Evolutionary conservation across 2,329 filamentous ascomycete species (phyloP).

Genomic region (Aspergillus puulaauensis): DNA sequence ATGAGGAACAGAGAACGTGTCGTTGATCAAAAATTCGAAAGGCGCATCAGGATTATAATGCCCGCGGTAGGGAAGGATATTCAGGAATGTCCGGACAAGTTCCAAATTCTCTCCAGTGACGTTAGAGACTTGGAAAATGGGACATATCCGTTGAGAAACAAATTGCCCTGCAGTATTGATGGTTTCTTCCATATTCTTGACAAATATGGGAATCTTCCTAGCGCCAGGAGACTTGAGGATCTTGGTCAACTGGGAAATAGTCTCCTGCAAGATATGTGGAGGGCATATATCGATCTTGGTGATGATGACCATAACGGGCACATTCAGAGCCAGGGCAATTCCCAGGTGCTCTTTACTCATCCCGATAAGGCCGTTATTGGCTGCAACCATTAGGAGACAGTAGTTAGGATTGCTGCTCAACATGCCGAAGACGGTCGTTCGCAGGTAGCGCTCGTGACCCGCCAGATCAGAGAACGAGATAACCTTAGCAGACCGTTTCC

Average conservation of each 20-base stretch:
- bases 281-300: slow-evolving; percentile 99
- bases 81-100: slow-evolving; percentile 86
- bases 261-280: slow-evolving; percentile 91
- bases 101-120: slow-evolving; percentile 91
- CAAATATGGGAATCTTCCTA: slow-evolving; percentile 92
- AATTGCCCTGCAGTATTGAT: slow-evolving; percentile 96
- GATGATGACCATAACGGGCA: slow-evolving; percentile 95
- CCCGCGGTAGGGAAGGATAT: slow-evolving; percentile 91
- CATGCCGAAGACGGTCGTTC: slow-evolving; percentile 94
- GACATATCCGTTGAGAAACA: slow-evolving; percentile 90
- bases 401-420: slow-evolving; percentile 95
- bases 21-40: slow-evolving; percentile 94
- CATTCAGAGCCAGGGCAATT: slow-evolving; percentile 89
- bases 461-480: slow-evolving; percentile 95
- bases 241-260: slow-evolving; percentile 83
- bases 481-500: slow-evolving; percentile 89
- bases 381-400: slow-evolving; percentile 96
- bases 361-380: slow-evolving; percentile 93
- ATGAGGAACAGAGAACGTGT: slow-evolving; percentile 96
- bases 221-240: slow-evolving; percentile 94
- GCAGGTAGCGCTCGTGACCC: slow-evolving; percentile 90
- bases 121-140: slow-evolving; percentile 97
- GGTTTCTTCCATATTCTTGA: slow-evolving; percentile 86
- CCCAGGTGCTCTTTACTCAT: slow-evolving; percentile 99
- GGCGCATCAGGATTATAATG: slow-evolving; percentile 85